Base-by-base conservation (phyloP, 176 grass and related monocot genomes). In the Thalia dealbata region DNA sequence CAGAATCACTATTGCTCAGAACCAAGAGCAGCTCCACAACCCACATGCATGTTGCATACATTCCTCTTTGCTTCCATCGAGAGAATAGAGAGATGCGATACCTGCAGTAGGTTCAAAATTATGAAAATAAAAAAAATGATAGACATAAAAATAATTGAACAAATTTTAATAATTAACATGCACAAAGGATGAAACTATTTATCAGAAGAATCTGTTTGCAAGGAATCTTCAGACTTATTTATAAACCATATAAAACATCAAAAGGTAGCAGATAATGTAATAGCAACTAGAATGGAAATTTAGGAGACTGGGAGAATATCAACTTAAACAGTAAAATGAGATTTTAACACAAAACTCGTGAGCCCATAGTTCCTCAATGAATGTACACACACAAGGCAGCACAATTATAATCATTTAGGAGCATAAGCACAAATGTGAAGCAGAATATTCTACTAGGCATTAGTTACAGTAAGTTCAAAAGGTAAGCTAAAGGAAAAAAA, bases 31-130 rank as follows among this genome's bases (percentile, higher is more conserved):
- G 81, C 35, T 95, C 91, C 71, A 95, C 87, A 52, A 87, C 80
- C 91, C 91, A 95, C 87, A 90, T 95, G 82, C 91, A 95, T 70
- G 87, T 80, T 84, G 91, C 91, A 70, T 95, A 95, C 91, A 95
- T 90, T 83, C 91, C 91, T 73, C 91, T 90, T 75, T 89, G 84
- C 79, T 95, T 95, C 91, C 91, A 95, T 64, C 67, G 75, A 63
- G 91, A 90, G 84, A 95, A 95, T 79, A 90, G 82, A 73, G 91
- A 87, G 43, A 84, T 84, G 54, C 87, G 85, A 29, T 95, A 95
- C 91, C 91, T 95, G 75, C 56, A 83, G 71, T 48, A 48, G 50
- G 2, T 44, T 61, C 68, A 76, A 63, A 28, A 8, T 54, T 26
- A 46, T 72, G 35, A 55, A 35, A 80, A 13, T 5, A 43, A 9